These are phyloP conservation scores for Cladorrhinum sp. DNA, from an alignment of 2,329 filamentous ascomycete species.

Conservation along the genomic window DNA sequence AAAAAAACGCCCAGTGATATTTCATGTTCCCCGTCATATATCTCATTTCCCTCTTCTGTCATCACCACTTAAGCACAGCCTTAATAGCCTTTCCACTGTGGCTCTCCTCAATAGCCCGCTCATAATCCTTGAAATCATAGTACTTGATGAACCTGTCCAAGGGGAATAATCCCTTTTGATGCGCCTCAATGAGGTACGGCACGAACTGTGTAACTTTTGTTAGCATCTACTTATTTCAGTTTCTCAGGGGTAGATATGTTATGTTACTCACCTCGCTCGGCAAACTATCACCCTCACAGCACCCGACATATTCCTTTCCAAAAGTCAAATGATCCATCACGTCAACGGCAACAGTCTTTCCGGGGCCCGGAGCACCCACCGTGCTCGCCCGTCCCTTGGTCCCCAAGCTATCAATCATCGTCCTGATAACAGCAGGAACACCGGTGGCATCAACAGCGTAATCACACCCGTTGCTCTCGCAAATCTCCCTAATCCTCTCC, in stretches of 20 bases:
- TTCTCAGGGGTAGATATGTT: background rate
- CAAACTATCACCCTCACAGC: constrained; percentile 30
- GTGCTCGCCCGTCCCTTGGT: constrained; percentile 28
- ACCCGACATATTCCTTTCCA: constrained; percentile 32
- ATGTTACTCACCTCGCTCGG: constrained; percentile 25
- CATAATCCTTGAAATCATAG: constrained; percentile 32
- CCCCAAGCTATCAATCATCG: constrained; percentile 45
- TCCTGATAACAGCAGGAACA: constrained; percentile 40
- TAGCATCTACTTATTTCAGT: background rate
- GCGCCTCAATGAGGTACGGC: constrained; percentile 34
- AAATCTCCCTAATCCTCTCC: constrained; percentile 30
- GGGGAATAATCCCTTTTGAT: constrained; percentile 34
- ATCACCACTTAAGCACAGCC: constrained; percentile 33
- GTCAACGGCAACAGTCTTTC: constrained; percentile 24
- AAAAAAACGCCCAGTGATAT: background rate
- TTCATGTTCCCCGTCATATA: background rate
- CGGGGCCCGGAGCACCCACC: constrained; percentile 28
- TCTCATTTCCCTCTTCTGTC: background rate
- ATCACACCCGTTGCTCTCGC: constrained; percentile 29
- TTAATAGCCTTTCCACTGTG: constrained; percentile 33
- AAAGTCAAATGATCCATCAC: constrained; percentile 28
- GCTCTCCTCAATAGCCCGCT: constrained; percentile 31
- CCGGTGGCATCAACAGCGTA: constrained; percentile 34
- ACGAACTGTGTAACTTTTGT: constrained; percentile 28
- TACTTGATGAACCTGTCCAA: constrained; percentile 34